Evolutionary conservation across 2,329 filamentous ascomycete species (phyloP).

Genomic region (Xylaria polymorpha): DNA sequence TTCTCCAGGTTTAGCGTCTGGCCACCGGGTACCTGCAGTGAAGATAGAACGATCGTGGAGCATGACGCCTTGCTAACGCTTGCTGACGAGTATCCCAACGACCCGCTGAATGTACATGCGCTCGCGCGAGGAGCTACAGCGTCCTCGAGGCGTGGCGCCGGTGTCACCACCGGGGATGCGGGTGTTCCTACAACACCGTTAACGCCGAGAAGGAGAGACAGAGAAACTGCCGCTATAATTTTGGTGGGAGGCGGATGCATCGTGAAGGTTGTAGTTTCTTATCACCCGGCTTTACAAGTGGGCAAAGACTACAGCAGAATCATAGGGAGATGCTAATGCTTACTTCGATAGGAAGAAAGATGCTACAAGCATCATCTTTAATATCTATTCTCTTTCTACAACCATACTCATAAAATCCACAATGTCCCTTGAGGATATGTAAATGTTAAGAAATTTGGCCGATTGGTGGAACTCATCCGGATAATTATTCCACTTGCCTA

Average conservation of each 20-base stretch:
- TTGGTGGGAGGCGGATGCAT: constrained; percentile 18
- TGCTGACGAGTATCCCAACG: constrained; percentile 54
- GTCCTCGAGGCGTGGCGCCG: constrained; percentile 31
- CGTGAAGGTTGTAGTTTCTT: not conserved
- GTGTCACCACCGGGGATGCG: constrained; percentile 26
- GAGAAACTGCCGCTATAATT: not conserved
- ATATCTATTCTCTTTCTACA: constrained; percentile 4
- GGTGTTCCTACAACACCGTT: constrained; percentile 13
- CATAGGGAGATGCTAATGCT: not conserved
- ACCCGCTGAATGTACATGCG: constrained; percentile 67
- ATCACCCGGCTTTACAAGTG: not conserved
- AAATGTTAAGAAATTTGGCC: constrained; percentile 1
- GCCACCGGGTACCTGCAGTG: constrained; percentile 68
- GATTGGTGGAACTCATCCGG: constrained; percentile 34
- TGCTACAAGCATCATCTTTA: not conserved
- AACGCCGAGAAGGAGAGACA: constrained; percentile 11
- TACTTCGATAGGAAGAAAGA: not conserved
- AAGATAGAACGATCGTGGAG: constrained; percentile 64
- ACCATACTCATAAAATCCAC: not conserved
- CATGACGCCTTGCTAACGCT: constrained; percentile 63
- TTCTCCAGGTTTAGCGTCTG: constrained; percentile 63
- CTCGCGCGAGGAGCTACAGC: constrained; percentile 25
- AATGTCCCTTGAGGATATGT: not conserved
- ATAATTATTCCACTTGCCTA: not conserved
- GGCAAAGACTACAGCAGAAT: not conserved